Evolutionary conservation across 208 protist genomes (phyloP), one percentile per base, ranked within the genome.

Genomic region (Angomonas deanei): DNA sequence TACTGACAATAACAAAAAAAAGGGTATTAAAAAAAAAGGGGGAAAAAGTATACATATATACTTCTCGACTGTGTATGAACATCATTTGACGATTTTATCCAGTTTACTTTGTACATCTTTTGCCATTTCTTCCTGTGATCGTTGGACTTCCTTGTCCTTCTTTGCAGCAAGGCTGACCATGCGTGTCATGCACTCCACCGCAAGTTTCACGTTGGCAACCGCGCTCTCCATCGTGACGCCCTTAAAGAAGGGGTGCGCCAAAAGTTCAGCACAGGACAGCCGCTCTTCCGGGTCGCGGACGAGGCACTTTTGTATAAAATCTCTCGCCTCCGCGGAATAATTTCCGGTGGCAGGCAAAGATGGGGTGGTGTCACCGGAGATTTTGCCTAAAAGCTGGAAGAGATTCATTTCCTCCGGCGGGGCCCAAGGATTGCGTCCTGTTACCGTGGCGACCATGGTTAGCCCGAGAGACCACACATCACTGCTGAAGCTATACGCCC

Each of bases 381-480:
- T 88, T 59, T 89, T 91, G 15, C 72, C 74, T 3, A 94, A 64
- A 13, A 94, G 74, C 70, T 92, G 79, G 60, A 91, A 95, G 36
- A 95, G 70, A 52, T 91, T 95, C 83, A 92, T 91, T 49, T 92
- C 80, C 32, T 91, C 86, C 19, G 88, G 83, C 46, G 88, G 85
- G 8, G 86, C 85, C 86, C 88, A 95, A 19, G 88, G 88, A 66
- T 95, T 92, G 33, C 80, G 80, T 0, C 88, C 88, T 0, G 84
- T 91, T 33, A 90, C 84, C 3, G 84, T 85, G 15, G 84, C 68
- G 34, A 95, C 84, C 65, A 97, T 73, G 24, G 89, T 94, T 19
- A 98, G 71, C 2, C 94, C 94, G 4, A 97, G 74, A 13, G 88
- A 93, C 92, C 92, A 98, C 2, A 98, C 72, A 65, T 98, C 94